Evolutionary conservation across 2,329 filamentous ascomycete genomes (phyloP), one percentile per base, ranked within the genome.

Genomic region (Davidsoniella australis): DNA sequence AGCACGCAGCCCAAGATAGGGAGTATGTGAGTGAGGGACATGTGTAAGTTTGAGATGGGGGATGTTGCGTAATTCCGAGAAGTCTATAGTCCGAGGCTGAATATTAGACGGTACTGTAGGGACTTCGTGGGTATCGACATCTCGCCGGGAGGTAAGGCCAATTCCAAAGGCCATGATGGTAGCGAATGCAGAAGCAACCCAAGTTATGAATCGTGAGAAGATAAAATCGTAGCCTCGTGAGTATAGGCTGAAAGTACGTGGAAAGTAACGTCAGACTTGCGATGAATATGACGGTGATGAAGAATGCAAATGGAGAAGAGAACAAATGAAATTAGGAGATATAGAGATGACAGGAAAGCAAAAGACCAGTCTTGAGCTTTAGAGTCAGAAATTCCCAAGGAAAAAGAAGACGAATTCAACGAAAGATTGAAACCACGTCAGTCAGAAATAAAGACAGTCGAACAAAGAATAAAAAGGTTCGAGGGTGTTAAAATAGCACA

Each of bases 1-100:
- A 58, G 89, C 81, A 60, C 80, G 78, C 60, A 95, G 78, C 58
- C 88, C 87, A 55, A 98, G 82, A 64, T 96, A 96, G 54, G 91
- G 89, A 55, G 87, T 95, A 60, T 83, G 73, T 8, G 42, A 42
- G 61, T 76, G 76, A 62, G 76, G 76, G 63, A 77, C 73, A 55
- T 82, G 79, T 62, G 71, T 71, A 62, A 73, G 58, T 46, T 60
- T 60, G 48, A 59, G 57, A 48, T 61, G 56, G 44, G 61, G 59
- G 16, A 58, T 54, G 50, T 59, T 61, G 41, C 56, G 57, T 52
- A 61, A 55, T 47, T 61, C 59, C 49, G 58, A 55, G 54, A 63
- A 59, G 52, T 65, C 61, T 55, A 66, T 57, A 16, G 66, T 63
- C 47, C 64, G 59, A 50, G 62, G 57, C 29, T 58, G 60, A 43